A percentile compares a stretch with the other conserved stretches of the same genome.
Conservation (phyloP, 768 basidiomycete species). For the Punctularia strigosozonata region DNA sequence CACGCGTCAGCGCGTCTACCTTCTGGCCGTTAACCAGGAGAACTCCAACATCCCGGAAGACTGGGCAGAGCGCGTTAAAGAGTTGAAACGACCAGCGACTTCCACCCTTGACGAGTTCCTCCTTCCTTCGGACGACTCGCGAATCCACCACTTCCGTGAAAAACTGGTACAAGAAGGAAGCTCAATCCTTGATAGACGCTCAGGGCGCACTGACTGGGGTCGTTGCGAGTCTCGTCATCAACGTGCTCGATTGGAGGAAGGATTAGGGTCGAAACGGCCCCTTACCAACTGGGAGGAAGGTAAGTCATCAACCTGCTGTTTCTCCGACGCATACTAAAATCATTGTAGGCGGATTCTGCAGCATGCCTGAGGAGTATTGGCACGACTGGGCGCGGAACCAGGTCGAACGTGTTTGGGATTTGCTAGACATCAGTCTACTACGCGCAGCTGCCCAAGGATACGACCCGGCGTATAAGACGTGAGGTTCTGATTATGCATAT, state of each 20-base stretch:
- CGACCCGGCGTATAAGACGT: constrained; percentile 88
- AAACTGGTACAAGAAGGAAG: constrained; percentile 65
- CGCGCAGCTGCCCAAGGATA: constrained; percentile 71
- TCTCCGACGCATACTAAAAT: neutral
- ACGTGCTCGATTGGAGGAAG: constrained; percentile 74
- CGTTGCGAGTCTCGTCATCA: constrained; percentile 90
- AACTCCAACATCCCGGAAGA: constrained; percentile 45
- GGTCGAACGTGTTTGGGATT: constrained; percentile 90
- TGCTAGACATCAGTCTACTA: constrained; percentile 85
- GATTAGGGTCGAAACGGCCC: constrained; percentile 72
- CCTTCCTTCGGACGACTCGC: constrained; percentile 83
- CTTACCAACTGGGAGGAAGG: constrained; percentile 93
- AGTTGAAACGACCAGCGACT: constrained; percentile 75
- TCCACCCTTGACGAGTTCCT: constrained; percentile 86
- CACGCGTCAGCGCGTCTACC: constrained; percentile 83
- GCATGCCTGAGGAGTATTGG: constrained; percentile 85
- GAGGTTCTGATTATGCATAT: constrained; percentile 15
- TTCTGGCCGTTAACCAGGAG: constrained; percentile 65
- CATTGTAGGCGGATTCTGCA: constrained; percentile 61
- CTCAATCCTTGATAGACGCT: constrained; percentile 50
- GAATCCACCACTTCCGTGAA: constrained; percentile 81
- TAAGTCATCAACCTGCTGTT: constrained; percentile 18
- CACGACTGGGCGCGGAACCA: constrained; percentile 88
- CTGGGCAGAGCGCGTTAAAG: constrained; percentile 56
- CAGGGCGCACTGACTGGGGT: constrained; percentile 80